These are phyloP conservation scores for Alternaria ventricosa DNA, from an alignment of 2,329 filamentous ascomycete species.

Conservation along the genomic window DNA sequence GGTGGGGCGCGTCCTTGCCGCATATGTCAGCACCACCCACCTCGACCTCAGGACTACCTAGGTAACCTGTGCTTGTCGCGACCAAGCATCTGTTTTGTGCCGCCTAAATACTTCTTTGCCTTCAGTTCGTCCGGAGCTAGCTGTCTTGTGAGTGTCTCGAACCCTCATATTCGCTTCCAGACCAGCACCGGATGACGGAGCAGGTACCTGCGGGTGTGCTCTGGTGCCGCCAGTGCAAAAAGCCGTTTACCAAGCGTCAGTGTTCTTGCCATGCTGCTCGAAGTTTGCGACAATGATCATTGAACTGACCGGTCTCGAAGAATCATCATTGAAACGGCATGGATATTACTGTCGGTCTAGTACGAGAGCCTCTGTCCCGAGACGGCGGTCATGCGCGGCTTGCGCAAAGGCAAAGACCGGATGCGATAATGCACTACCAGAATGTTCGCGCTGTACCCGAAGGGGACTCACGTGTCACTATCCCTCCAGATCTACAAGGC, in stretches of 20 bases:
- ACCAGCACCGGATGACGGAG: background rate
- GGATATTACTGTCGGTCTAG: conserved; percentile 1
- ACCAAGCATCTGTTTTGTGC: background rate
- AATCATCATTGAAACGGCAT: conserved; percentile 1
- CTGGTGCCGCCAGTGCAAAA: conserved; percentile 1
- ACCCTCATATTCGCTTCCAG: background rate
- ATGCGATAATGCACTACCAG: background rate
- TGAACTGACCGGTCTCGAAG: background rate
- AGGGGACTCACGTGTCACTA: background rate
- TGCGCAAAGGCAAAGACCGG: conserved; percentile 8
- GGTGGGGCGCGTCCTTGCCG: background rate
- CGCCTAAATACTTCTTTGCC: background rate
- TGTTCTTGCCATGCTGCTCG: background rate
- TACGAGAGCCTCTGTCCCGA: background rate
- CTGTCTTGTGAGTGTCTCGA: background rate
- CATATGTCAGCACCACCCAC: background rate
- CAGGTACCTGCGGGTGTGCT: background rate
- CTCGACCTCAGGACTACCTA: background rate
- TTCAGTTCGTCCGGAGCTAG: background rate
- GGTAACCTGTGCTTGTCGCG: background rate
- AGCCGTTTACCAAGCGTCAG: conserved; percentile 2
- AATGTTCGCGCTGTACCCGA: conserved; percentile 2
- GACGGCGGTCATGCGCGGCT: conserved; percentile 5
- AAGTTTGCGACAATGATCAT: too few relatives aligned
- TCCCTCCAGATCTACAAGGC: background rate